Conservation (phyloP, 345 rosid species). For the Carallia brachiata region DNA sequence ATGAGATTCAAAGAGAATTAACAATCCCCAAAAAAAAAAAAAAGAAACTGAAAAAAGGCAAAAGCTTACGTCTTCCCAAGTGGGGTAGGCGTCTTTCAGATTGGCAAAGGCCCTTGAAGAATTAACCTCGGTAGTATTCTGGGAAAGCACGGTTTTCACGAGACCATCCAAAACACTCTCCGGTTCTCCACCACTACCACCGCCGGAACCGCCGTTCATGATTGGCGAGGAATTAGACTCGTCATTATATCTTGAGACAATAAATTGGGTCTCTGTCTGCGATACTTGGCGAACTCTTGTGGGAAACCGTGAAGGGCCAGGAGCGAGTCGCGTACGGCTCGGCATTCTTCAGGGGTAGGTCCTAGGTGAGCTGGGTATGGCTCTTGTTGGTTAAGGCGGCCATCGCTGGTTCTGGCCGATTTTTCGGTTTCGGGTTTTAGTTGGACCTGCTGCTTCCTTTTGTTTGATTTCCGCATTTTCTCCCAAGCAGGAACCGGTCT, state of each 20-base stretch:
- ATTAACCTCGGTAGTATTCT: conserved; percentile 78
- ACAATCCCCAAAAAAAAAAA: neutral
- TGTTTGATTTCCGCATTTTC: conserved; percentile 41
- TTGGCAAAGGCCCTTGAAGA: conserved; percentile 74
- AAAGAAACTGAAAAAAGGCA: neutral
- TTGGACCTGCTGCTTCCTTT: conserved; percentile 38
- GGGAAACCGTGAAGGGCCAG: conserved; percentile 61
- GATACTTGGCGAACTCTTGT: conserved; percentile 54
- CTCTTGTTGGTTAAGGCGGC: conserved; percentile 11
- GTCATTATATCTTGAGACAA: neutral
- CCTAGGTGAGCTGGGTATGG: conserved; percentile 47
- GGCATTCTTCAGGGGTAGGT: conserved; percentile 54
- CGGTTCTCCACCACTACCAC: conserved; percentile 25
- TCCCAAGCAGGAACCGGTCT: no score
- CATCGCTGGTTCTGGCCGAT: conserved; percentile 19
- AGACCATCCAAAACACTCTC: conserved; percentile 85
- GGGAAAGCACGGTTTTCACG: conserved; percentile 69
- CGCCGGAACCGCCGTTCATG: neutral
- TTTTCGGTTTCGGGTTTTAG: conserved; percentile 4
- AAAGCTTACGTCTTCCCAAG: conserved; percentile 67
- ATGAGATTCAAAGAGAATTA: neutral
- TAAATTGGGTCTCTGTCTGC: conserved; percentile 41
- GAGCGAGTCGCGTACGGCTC: conserved; percentile 51
- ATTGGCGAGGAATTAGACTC: neutral
- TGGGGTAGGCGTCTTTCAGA: conserved; percentile 60